Evolutionary conservation across 2,329 filamentous ascomycete genomes (phyloP).

Genomic region (Sporothrix euskadiensis): DNA sequence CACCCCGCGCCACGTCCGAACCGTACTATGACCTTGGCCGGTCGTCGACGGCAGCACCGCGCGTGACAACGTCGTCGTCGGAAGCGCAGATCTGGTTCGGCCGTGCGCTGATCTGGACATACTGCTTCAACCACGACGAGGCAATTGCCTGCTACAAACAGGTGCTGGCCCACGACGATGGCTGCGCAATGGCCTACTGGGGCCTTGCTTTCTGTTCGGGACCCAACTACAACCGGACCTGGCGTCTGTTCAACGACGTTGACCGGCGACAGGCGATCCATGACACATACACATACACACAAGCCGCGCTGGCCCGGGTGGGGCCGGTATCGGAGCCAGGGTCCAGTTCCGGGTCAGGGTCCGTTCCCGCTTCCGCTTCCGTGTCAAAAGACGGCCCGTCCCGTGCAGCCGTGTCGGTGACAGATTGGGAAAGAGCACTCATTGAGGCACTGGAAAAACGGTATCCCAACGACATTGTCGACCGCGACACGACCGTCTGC

Average conservation of each 20-base stretch:
- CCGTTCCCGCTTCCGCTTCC: neutral
- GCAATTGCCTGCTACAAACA: slow-evolving; percentile 63
- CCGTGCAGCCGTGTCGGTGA: neutral
- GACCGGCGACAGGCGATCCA: slow-evolving; percentile 48
- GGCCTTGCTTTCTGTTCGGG: slow-evolving; percentile 70
- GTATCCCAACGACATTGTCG: slow-evolving; percentile 17
- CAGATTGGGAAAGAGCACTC: slow-evolving; percentile 23
- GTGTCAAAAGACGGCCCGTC: neutral
- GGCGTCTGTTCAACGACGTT: slow-evolving; percentile 66
- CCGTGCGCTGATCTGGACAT: slow-evolving; percentile 71
- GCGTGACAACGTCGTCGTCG: slow-evolving; percentile 18
- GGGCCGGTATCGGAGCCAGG: neutral
- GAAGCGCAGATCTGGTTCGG: slow-evolving; percentile 64
- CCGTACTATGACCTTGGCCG: slow-evolving; percentile 27
- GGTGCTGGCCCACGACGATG: slow-evolving; percentile 55
- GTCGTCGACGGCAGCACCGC: neutral
- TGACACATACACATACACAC: slow-evolving; percentile 7
- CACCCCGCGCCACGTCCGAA: slow-evolving; percentile 16
- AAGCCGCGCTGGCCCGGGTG: slow-evolving; percentile 2
- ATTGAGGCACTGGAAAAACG: slow-evolving; percentile 17
- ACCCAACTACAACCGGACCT: slow-evolving; percentile 76
- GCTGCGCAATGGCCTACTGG: slow-evolving; percentile 67
- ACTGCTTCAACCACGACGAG: slow-evolving; percentile 76
- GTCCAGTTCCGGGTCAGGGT: neutral
- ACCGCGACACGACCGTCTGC: slow-evolving; percentile 17